phyloP scores from a whole-genome alignment of 1,139 yeast species.

The Hyphopichia wangnamkhiaoensis region DNA sequence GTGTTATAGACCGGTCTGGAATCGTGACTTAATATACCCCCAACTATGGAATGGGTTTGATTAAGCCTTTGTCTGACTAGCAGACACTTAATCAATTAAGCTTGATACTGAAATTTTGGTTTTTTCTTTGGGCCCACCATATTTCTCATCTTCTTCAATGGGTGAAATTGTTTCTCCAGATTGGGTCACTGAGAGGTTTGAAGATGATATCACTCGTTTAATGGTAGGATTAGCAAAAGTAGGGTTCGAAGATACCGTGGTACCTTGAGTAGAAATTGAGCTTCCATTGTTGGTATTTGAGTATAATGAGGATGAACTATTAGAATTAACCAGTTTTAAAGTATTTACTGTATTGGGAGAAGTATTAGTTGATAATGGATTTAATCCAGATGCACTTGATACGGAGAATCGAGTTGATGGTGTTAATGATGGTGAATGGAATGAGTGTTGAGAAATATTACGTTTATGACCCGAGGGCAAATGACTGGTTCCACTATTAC shows the following conservation, averaged over 20 bases:
- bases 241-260: constrained; percentile 1
- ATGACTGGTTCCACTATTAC: not conserved
- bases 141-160: constrained; percentile 1
- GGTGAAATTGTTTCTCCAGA: constrained; percentile 3
- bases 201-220: not conserved
- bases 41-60: no score
- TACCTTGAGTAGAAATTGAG: constrained; percentile 1
- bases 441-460: constrained; percentile 33
- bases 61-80: no score
- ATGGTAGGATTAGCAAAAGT: not conserved
- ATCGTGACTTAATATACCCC: no score
- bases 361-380: constrained; percentile 12
- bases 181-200: no score
- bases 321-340: constrained; percentile 6
- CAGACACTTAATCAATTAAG: constrained; percentile 10
- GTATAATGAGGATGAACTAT: constrained; percentile 6
- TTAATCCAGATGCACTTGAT: constrained; percentile 18
- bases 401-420: constrained; percentile 31
- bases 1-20: no score
- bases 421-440: constrained; percentile 30
- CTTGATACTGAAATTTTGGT: constrained; percentile 24
- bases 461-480: constrained; percentile 21
- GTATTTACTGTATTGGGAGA: constrained; percentile 15
- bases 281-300: constrained; percentile 4
- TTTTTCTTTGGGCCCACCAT: constrained; percentile 7